Base-by-base conservation (phyloP, 2,329 filamentous ascomycete genomes). In the Daldinia sp. region DNA sequence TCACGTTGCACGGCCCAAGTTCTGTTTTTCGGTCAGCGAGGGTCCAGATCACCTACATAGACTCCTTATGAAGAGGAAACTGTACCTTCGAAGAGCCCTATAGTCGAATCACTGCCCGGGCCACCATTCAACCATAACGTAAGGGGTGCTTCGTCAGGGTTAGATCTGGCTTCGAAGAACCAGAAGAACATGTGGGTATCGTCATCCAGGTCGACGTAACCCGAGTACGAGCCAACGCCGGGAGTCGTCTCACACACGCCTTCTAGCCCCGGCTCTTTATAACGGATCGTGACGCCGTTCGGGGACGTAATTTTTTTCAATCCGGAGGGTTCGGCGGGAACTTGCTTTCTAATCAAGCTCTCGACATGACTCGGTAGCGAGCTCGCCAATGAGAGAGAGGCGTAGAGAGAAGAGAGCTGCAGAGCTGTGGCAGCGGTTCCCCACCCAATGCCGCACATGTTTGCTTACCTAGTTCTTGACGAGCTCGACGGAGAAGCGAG, bases 71-170 rank as follows among this genome's bases (percentile, higher is more conserved):
- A 11, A 3, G 23, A 41, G 13, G 27, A 11, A 47, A 35, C n/a
- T n/a, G 29, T 50, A 73, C 72, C 71, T 60, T 74, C 72, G 43
- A 87, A 86, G 17, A 87, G 72, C 2, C 84, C 84, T 49, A 85
- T 77, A 78, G 87, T 80, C 21, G 82, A 84, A 70, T 82, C 84
- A 34, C 78, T 80, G 19, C 84, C 85, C 5, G 85, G 85, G 3
- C 85, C 85, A 21, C 85, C 84, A 71, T 85, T 86, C 32, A 87
- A 81, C 72, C 72, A 73, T 3, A 74, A 43, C 0, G 72, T 80
- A 2, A 74, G 45, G 0, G 72, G 72, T 1, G 80, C 76, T 66
- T 78, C 73, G 65, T 85, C 72, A 0, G 82, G 79, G 37, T 79
- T 77, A 29, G 78, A 71, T 17, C 81, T 75, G 3, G 77, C 77